Percentiles rank a stretch among this genome's conserved stretches.
Evolutionary conservation across 257 asterid species (phyloP).

Genomic region (Coffea eugenioides): DNA sequence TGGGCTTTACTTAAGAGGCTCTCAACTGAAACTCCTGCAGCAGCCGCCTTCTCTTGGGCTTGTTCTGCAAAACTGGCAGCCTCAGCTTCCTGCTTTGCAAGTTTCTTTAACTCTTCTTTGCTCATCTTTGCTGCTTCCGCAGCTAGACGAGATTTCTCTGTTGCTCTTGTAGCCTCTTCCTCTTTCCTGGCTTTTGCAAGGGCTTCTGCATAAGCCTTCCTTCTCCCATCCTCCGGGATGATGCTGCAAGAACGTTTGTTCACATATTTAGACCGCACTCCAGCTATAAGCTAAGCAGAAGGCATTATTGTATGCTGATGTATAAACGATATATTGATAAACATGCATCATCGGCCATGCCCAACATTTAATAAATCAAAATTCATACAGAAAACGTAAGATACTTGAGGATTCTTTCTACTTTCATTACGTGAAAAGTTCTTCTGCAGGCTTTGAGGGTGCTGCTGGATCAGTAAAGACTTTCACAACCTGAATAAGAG

Average conservation of each 20-base stretch:
- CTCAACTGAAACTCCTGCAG: constrained; percentile 60
- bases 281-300: not conserved
- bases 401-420: not conserved
- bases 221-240: constrained; percentile 81
- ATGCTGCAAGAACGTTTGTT: constrained; percentile 38
- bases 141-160: constrained; percentile 56
- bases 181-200: constrained; percentile 55
- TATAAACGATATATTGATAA: too few species aligned
- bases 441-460: constrained; percentile 47
- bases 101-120: constrained; percentile 36
- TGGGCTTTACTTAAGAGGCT: constrained; percentile 57
- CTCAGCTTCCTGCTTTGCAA: constrained; percentile 39
- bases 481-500: constrained; percentile 66
- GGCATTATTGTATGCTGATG: too few species aligned
- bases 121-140: constrained; percentile 42
- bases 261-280: constrained; percentile 6
- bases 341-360: too few species aligned
- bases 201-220: constrained; percentile 80
- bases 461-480: constrained; percentile 86
- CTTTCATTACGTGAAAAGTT: constrained; percentile 60
- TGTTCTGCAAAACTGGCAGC: constrained; percentile 44
- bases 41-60: constrained; percentile 54
- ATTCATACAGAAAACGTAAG: not conserved
- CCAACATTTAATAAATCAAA: not conserved
- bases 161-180: constrained; percentile 60